Conservation (phyloP, 805 yeast species). For the Metschnikowia chrysomelidarum region DNA sequence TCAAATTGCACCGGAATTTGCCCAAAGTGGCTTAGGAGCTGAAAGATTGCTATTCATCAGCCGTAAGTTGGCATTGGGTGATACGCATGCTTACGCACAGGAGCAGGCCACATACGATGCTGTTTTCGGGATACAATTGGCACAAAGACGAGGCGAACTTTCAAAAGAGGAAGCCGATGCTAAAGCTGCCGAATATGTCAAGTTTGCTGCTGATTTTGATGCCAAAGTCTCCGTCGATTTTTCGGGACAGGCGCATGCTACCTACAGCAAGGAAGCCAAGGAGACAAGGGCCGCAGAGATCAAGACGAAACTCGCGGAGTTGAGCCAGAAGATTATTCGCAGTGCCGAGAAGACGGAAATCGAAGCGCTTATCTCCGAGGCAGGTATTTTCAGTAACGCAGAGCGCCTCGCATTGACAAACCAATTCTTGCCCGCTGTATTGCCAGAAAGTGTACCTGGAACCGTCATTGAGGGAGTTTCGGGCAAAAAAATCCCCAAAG, state of each 20-base stretch:
- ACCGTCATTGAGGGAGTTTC: slow-evolving; percentile 35
- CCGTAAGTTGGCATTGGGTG: slow-evolving; percentile 54
- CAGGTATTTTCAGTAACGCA: slow-evolving; percentile 36
- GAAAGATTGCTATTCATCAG: slow-evolving; percentile 54
- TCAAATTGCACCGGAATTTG: slow-evolving; percentile 28
- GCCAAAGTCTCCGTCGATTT: slow-evolving; percentile 44
- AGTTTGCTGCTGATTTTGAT: slow-evolving; percentile 42
- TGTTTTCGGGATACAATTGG: slow-evolving; percentile 43
- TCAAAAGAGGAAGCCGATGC: slow-evolving; percentile 24
- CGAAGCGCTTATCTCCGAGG: slow-evolving; percentile 40
- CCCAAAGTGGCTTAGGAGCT: slow-evolving; percentile 38
- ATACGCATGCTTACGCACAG: slow-evolving; percentile 52
- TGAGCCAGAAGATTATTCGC: slow-evolving; percentile 26
- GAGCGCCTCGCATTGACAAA: slow-evolving; percentile 42
- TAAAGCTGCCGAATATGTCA: slow-evolving; percentile 30
- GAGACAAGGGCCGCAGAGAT: slow-evolving; percentile 22
- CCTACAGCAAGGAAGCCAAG: slow-evolving; percentile 32
- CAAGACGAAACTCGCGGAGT: slow-evolving; percentile 21
- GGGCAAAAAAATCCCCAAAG: slow-evolving; percentile 47
- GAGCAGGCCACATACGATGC: slow-evolving; percentile 54
- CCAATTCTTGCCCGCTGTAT: slow-evolving; percentile 52
- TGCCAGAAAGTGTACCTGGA: slow-evolving; percentile 48
- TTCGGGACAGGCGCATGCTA: slow-evolving; percentile 37
- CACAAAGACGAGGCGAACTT: slow-evolving; percentile 37
- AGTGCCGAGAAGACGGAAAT: slow-evolving; percentile 42